Evolutionary conservation across 1,284 basidiomycete species (phyloP).

Genomic region (Malassezia cuniculi): DNA sequence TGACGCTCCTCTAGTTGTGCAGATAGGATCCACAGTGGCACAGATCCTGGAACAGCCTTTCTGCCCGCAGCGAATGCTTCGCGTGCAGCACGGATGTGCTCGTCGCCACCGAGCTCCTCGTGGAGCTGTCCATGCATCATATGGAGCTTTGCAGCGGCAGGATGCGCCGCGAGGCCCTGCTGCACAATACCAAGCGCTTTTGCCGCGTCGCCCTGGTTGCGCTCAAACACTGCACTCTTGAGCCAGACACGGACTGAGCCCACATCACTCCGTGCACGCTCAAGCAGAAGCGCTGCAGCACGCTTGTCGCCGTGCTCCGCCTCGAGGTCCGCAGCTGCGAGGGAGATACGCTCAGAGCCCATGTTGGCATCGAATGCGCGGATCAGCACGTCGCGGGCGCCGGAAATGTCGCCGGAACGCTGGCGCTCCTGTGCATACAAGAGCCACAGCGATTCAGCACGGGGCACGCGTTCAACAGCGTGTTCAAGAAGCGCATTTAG

Average conservation of each 20-base stretch:
- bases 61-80: conserved; percentile 54
- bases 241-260: conserved; percentile 92
- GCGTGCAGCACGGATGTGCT: conserved; percentile 16
- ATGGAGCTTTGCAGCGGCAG: conserved; percentile 76
- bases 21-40: conserved; percentile 75
- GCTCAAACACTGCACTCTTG: conserved; percentile 89
- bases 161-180: conserved; percentile 67
- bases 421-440: conserved; percentile 94
- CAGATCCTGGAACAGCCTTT: conserved; percentile 68
- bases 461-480: conserved; percentile 77
- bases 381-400: conserved; percentile 72
- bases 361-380: conserved; percentile 86
- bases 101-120: conserved; percentile 7
- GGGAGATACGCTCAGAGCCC: conserved; percentile 90
- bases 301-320: conserved; percentile 78
- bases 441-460: conserved; percentile 89
- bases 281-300: conserved; percentile 71
- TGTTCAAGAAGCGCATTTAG: conserved; percentile 68
- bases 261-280: conserved; percentile 74
- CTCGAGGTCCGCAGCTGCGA: conserved; percentile 90
- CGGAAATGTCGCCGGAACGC: conserved; percentile 64
- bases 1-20: conserved; percentile 75
- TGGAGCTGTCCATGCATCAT: conserved; percentile 91
- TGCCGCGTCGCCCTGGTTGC: conserved; percentile 66
- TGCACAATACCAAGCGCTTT: conserved; percentile 62